Conservation (phyloP, 208 protist species). For the Leishmania gerbilli region DNA sequence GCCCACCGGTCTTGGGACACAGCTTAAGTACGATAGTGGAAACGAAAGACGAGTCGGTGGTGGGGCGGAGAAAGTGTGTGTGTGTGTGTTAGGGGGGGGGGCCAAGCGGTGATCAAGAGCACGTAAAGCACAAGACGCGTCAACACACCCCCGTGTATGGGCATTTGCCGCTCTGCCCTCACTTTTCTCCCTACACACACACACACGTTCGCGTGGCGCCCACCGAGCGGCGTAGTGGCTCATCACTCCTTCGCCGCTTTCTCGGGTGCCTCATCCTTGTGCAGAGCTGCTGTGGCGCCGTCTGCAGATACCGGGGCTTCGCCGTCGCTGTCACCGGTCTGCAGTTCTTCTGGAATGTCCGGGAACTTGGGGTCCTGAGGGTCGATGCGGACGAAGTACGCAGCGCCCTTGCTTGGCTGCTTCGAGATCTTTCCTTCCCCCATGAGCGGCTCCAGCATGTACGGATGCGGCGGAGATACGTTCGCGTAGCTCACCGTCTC, state of each 20-base stretch:
- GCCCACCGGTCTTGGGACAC: background rate
- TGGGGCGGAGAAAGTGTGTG: background rate
- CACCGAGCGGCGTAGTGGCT: background rate
- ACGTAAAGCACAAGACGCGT: background rate
- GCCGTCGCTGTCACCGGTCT: conserved; percentile 24
- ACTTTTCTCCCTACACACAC: background rate
- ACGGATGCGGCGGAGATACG: conserved; percentile 78
- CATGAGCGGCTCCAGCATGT: conserved; percentile 86
- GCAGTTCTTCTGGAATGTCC: conserved; percentile 85
- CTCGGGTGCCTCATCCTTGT: background rate
- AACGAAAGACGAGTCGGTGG: background rate
- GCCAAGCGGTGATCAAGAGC: background rate
- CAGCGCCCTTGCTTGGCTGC: conserved; percentile 63
- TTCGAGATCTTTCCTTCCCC: conserved; percentile 77
- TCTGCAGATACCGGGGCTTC: conserved; percentile 8
- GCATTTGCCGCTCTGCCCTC: background rate
- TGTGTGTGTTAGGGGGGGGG: no score
- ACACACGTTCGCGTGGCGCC: background rate
- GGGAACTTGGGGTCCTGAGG: conserved; percentile 84
- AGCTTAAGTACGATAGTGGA: background rate
- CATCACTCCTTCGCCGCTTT: conserved; percentile 9
- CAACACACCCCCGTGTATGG: background rate
- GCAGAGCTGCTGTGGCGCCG: background rate
- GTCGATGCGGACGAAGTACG: conserved; percentile 60
- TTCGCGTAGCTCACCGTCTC: conserved; percentile 76